A percentile compares a stretch with the other conserved stretches of the same genome.
phyloP scores from a whole-genome alignment of 108 stramenopile genomes.

The Cylindrotheca closterium region DNA sequence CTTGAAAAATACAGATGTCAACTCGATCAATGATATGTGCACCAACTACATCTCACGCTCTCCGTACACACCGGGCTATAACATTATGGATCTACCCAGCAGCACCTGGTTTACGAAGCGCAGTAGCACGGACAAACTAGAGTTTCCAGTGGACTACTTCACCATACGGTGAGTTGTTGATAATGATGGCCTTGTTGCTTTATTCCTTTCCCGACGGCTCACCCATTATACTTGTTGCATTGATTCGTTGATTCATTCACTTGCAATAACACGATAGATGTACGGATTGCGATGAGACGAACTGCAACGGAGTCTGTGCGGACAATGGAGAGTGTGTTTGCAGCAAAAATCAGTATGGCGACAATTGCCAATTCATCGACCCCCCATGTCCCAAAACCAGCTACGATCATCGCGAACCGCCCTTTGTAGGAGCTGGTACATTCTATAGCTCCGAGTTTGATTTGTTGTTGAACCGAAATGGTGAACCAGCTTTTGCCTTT shows the following conservation, averaged over 20 bases:
- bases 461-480: not conserved
- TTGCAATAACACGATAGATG: not conserved
- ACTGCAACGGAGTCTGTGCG: not conserved
- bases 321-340: slow-evolving; percentile 11
- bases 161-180: not conserved
- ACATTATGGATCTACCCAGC: not conserved
- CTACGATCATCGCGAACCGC: not conserved
- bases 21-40: not conserved
- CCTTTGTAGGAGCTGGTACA: not conserved
- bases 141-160: not conserved
- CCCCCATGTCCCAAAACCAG: not conserved
- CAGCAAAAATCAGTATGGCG: not conserved
- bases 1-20: not conserved
- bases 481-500: not conserved
- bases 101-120: not conserved
- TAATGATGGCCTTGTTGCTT: not conserved
- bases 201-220: not conserved
- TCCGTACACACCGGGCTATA: not conserved
- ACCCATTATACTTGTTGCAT: not conserved
- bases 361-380: slow-evolving; percentile 5
- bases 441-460: not conserved
- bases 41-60: not conserved
- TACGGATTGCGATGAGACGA: slow-evolving; percentile 4
- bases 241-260: not conserved
- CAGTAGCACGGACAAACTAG: not conserved